These are phyloP conservation scores for Phyllosticta capitalensis DNA, from an alignment of 2,329 filamentous ascomycete species.

Conservation along the genomic window DNA sequence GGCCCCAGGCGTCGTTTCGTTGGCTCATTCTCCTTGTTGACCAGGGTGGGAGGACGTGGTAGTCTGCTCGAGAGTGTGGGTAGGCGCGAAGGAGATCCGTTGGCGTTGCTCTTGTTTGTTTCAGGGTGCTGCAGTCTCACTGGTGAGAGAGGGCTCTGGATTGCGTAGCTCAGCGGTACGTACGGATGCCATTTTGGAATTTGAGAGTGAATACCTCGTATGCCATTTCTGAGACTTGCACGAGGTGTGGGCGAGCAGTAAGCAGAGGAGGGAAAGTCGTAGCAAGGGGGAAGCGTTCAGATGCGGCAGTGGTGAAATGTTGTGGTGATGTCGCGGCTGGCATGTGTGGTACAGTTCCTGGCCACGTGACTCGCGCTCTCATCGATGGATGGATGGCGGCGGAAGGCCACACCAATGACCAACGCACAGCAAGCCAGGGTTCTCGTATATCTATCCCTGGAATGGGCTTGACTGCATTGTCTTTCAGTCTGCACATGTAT, in stretches of 20 bases:
- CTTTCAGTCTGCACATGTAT: too few relatives aligned
- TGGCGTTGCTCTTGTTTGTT: conserved; percentile 1
- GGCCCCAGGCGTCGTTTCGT: not conserved
- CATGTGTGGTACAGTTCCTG: not conserved
- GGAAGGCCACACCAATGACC: too few relatives aligned
- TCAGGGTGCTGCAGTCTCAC: conserved; percentile 8
- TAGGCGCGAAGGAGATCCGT: conserved; percentile 8
- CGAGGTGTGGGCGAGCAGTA: not conserved
- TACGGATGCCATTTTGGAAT: conserved; percentile 7
- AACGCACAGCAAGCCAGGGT: too few relatives aligned
- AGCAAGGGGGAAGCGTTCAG: not conserved
- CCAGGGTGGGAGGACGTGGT: not conserved
- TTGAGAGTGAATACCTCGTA: not conserved
- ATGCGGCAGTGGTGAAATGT: conserved; percentile 5
- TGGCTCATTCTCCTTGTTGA: conserved; percentile 2
- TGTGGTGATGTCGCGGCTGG: not conserved
- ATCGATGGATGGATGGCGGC: too few relatives aligned
- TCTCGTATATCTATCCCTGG: too few relatives aligned
- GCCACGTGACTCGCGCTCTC: too few relatives aligned
- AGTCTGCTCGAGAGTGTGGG: conserved; percentile 4
- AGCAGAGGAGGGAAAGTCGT: not conserved
- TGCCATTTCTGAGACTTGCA: not conserved
- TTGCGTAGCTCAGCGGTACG: not conserved
- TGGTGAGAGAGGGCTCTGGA: not conserved
- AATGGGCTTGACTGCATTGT: too few relatives aligned